A percentile compares a stretch with the other conserved stretches of the same genome.
These are phyloP conservation scores for Colletotrichum viniferum DNA, from an alignment of 2,329 filamentous ascomycete species.

Conservation along the genomic window DNA sequence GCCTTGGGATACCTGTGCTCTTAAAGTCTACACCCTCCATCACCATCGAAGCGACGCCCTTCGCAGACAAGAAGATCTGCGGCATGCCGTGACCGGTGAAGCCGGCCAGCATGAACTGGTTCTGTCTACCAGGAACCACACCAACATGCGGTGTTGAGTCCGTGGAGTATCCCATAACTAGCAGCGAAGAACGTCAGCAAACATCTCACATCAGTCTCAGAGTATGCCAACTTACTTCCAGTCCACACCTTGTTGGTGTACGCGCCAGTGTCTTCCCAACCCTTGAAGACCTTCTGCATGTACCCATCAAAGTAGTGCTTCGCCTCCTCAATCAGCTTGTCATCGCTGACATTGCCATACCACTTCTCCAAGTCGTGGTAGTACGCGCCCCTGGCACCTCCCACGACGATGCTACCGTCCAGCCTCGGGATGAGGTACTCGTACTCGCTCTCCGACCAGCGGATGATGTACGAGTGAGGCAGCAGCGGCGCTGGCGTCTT, in stretches of 20 bases:
- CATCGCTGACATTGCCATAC: slow-evolving; percentile 49
- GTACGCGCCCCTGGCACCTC: slow-evolving; percentile 42
- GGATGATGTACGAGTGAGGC: slow-evolving; percentile 62
- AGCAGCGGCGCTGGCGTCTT: slow-evolving; percentile 38
- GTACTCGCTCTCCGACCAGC: slow-evolving; percentile 61
- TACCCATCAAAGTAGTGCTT: slow-evolving; percentile 46
- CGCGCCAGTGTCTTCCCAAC: slow-evolving; percentile 48
- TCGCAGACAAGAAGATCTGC: slow-evolving; percentile 43
- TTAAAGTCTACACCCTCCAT: slow-evolving; percentile 31
- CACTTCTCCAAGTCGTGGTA: slow-evolving; percentile 34
- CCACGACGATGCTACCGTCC: slow-evolving; percentile 46
- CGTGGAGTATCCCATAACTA: slow-evolving; percentile 46
- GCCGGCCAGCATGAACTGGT: slow-evolving; percentile 50
- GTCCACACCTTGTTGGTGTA: slow-evolving; percentile 44
- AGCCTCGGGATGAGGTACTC: slow-evolving; percentile 70
- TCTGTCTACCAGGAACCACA: slow-evolving; percentile 39
- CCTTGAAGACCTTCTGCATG: slow-evolving; percentile 49
- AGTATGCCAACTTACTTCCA: slow-evolving; percentile 33
- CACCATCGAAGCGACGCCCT: slow-evolving; percentile 46
- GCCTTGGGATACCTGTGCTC: slow-evolving; percentile 38
- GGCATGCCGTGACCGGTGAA: slow-evolving; percentile 59
- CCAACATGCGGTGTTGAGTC: slow-evolving; percentile 51
- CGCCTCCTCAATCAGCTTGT: slow-evolving; percentile 39
- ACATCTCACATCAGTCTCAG: too few species aligned
- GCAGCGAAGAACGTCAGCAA: neutral